Base-by-base conservation (phyloP, 805 yeast species). In the Starmerella floricola region DNA sequence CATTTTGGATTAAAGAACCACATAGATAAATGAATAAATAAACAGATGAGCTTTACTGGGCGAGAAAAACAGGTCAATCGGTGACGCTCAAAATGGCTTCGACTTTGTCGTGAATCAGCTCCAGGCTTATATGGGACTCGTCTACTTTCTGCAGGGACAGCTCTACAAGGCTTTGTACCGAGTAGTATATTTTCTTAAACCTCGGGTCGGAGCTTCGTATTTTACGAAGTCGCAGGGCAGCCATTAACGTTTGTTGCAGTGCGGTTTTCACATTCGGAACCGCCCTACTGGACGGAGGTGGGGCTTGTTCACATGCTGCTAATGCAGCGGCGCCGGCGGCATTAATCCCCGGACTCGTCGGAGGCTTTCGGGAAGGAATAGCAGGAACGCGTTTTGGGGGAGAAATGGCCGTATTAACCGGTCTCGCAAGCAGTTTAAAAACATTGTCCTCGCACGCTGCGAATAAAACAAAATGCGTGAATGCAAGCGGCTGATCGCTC, bases 141-240 rank as follows among this genome's bases (percentile, higher is more conserved):
- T 29, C 32, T 16, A n/a, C n/a, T 4, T 40, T 44, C 15, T 62
- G 55, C 17, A 62, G 41, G 11, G 62, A 55, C 38, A 55, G 54
- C 24, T 48, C 49, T 2, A 55, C 53, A 4, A 61, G 50, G 20
- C 47, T 35, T 41, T 47, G 54, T 18, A 62, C 50, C 15, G 54
- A 48, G 23, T 53, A 51, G 41, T 59, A 60, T 13, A 61, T 38
- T 16, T 31, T 45, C 18, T 54, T 52, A 47, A 48, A 61, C 11
- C 58, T 60, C 18, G 51, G 51, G 38, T 53, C 40, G 6, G 39
- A 48, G n/a, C 55, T 47, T 4, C 41, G 28, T 21, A 59, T 44
- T 1, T 63, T 64, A 4, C 64, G 56, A 37, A 62, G 44, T 12
- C 66, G 51, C 43, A 62, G 42, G n/a, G 60, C 66, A 2, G 61